Evolutionary conservation across 2,329 filamentous ascomycete species (phyloP), one percentile per base, ranked within the genome.

Genomic region (Aspergillus carbonarius): DNA sequence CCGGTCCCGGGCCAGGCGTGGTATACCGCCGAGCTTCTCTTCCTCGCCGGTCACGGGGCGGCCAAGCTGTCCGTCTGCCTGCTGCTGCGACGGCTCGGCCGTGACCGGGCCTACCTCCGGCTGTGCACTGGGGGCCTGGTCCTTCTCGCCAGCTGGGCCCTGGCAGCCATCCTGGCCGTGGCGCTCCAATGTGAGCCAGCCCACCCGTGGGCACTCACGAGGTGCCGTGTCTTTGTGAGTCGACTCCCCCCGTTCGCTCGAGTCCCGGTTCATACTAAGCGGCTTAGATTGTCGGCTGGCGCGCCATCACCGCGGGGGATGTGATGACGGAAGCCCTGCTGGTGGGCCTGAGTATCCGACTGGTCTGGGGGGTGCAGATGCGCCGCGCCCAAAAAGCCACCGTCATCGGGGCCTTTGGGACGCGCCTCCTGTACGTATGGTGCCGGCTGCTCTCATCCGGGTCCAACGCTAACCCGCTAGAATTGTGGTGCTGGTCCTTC

Each of bases 301-400:
- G 78, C 60, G 61, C 70, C 3, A 70, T 78, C 55, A 75, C 75
- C 8, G 73, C 65, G 1, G 68, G 79, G 30, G 76, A 80, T 59
- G 64, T 77, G 42, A 56, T 71, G 6, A 76, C 72, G 10, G 61
- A 65, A 18, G 44, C 42, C 2, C 9, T 61, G 10, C 35, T 61
- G 1, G 51, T 65, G 23, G 25, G 35, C 55, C 49, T 70, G n/a
- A 65, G 64, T n/a, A 58, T 69, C 7, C 58, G 61, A 9, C 58
- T 68, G 17, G 68, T 69, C 18, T 64, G 62, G 66, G 62, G 61
- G 8, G 59, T 70, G 13, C 65, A 68, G 35, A 60, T 71, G 62
- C 56, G 54, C 5, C 54, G 50, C 15, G 61, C 58, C 17, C 57
- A 62, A 2, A 65, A 65, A 34, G 52, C 27, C 9, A 53, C 58